Percentiles rank a stretch among this genome's conserved stretches.
Conservation (phyloP, 768 basidiomycete species). For the Tephrocybe sp. region DNA sequence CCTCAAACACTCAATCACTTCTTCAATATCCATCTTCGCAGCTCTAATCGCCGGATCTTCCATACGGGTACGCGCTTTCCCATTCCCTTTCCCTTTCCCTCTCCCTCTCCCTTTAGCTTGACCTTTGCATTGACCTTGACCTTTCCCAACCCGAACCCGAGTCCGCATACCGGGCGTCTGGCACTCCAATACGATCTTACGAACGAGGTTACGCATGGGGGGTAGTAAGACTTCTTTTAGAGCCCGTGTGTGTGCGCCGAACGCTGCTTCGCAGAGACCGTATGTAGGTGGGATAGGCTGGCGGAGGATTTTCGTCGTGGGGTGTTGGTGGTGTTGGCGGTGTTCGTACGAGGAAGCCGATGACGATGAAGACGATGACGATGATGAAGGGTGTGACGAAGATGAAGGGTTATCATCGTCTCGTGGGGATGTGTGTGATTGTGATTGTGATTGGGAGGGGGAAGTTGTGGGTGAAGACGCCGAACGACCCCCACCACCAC, state of each 20-base stretch:
- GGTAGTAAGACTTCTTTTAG: conserved; percentile 60
- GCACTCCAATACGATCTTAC: conserved; percentile 64
- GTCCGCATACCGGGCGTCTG: conserved; percentile 31
- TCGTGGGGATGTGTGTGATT: no score
- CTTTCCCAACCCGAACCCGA: conserved; percentile 24
- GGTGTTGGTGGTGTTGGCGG: conserved; percentile 42
- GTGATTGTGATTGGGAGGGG: no score
- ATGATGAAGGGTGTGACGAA: no score
- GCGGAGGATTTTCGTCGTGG: conserved; percentile 42
- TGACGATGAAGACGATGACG: no score
- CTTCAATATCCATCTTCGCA: conserved; percentile 55
- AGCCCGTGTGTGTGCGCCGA: conserved; percentile 54
- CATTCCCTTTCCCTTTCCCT: no score
- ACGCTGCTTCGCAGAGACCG: conserved; percentile 62
- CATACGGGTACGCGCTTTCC: no score
- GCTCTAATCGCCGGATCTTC: conserved; percentile 59
- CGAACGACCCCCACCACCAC: no score
- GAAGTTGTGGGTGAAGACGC: no score
- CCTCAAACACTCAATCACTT: conserved; percentile 54
- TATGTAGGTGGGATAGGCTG: conserved; percentile 60
- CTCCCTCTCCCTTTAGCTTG: no score
- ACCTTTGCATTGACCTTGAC: no score
- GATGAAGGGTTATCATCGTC: no score
- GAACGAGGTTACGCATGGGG: conserved; percentile 66
- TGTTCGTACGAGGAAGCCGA: conserved; percentile 13